Conservation (phyloP, 441 rosid genomes). For the Pelargonium myrrhifolium region DNA sequence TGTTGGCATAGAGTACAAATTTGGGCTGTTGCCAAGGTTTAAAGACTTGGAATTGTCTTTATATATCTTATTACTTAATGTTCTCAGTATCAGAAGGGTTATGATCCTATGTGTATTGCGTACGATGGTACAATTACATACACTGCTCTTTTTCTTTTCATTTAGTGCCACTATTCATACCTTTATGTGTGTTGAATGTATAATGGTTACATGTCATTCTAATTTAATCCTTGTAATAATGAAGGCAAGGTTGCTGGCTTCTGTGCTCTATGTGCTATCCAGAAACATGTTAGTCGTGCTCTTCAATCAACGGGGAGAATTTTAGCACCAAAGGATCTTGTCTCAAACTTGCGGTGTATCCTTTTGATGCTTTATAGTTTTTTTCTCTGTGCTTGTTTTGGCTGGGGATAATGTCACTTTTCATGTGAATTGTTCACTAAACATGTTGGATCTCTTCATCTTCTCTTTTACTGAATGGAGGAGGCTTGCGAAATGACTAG, state of each 20-base stretch:
- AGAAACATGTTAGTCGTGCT: conserved; percentile 82
- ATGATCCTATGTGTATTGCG: no score
- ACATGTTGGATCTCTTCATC: neutral
- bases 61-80: no score
- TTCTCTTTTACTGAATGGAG: neutral
- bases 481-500: neutral
- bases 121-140: no score
- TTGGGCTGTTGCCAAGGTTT: no score
- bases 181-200: neutral
- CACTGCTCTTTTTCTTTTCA: no score
- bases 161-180: neutral
- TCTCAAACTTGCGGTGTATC: conserved; percentile 86
- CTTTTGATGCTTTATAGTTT: conserved; percentile 22
- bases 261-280: conserved; percentile 95
- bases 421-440: neutral
- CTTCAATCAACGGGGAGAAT: conserved; percentile 66
- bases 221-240: conserved; percentile 20
- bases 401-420: neutral
- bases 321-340: conserved; percentile 76
- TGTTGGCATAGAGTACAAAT: no score
- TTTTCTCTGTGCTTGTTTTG: conserved; percentile 7
- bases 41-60: no score
- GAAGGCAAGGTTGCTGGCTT: conserved; percentile 88
- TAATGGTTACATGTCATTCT: conserved; percentile 12
- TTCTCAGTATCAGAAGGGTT: no score